phyloP scores from a whole-genome alignment of 768 basidiomycete species.

The Pulveroboletus sp. region DNA sequence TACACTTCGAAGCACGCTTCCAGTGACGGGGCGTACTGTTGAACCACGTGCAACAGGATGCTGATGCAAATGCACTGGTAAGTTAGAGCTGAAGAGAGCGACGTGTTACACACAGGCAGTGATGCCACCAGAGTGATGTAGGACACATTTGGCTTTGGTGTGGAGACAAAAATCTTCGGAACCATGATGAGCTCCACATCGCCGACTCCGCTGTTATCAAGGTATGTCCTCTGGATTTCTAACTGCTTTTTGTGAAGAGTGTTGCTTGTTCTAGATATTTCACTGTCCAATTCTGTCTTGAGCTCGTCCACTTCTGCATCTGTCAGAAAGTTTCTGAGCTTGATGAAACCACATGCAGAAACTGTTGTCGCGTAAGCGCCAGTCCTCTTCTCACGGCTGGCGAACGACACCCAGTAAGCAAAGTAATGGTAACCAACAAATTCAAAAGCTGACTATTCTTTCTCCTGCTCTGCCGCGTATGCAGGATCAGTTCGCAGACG shows the following conservation, averaged over 20 bases:
- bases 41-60: conserved; percentile 19
- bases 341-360: conserved; percentile 17
- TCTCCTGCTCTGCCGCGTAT: conserved; percentile 7
- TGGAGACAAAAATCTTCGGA: conserved; percentile 9
- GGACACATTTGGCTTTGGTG: conserved; percentile 5
- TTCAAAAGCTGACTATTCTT: conserved; percentile 12
- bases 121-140: conserved; percentile 10
- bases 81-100: neutral
- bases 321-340: conserved; percentile 12
- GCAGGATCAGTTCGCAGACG: conserved; percentile 9
- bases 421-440: neutral
- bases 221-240: conserved; percentile 7
- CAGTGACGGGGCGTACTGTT: conserved; percentile 1
- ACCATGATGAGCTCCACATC: conserved; percentile 18
- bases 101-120: conserved; percentile 5
- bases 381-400: conserved; percentile 9
- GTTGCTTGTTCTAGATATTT: conserved; percentile 2
- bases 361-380: conserved; percentile 14
- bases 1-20: neutral
- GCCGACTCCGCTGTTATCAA: conserved; percentile 4
- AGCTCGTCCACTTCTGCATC: conserved; percentile 9
- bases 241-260: conserved; percentile 12
- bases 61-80: neutral
- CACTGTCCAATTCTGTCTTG: conserved; percentile 7
- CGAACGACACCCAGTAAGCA: neutral